Percentiles rank a stretch among this genome's conserved stretches.
These are phyloP conservation scores for Oryza meyeriana DNA, from an alignment of 176 grass and related monocot genomes.

Conservation along the genomic window DNA sequence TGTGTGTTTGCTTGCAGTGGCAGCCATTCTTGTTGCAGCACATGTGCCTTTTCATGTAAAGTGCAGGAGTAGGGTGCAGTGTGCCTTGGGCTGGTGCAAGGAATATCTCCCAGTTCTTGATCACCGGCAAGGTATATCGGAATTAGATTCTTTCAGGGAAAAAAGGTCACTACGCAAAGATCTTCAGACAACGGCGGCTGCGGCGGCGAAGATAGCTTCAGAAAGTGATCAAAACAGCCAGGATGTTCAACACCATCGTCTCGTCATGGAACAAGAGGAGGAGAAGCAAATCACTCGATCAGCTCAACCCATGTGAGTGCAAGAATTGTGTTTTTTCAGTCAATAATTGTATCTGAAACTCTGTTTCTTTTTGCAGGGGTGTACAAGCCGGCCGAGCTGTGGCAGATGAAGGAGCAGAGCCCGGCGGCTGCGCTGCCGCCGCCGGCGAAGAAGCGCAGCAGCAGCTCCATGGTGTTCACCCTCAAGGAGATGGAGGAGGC, in stretches of 20 bases:
- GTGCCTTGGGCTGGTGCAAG: slow-evolving; percentile 33
- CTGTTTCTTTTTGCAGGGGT: slow-evolving; percentile 52
- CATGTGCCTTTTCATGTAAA: slow-evolving; percentile 30
- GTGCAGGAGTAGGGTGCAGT: background rate
- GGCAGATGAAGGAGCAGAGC: slow-evolving; percentile 69
- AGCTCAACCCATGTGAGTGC: slow-evolving; percentile 82
- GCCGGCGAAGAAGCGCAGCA: slow-evolving; percentile 57
- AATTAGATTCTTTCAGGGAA: background rate
- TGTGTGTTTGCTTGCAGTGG: slow-evolving; percentile 40
- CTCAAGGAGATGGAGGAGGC: slow-evolving; percentile 98
- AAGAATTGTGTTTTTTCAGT: background rate
- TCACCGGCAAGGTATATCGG: slow-evolving; percentile 38
- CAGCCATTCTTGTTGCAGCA: slow-evolving; percentile 9
- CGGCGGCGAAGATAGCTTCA: background rate
- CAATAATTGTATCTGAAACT: background rate
- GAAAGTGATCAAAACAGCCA: background rate
- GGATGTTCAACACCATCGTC: slow-evolving; percentile 95
- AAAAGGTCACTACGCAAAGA: background rate
- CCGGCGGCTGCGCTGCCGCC: background rate
- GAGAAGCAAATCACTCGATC: slow-evolving; percentile 86
- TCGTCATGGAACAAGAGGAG: slow-evolving; percentile 93
- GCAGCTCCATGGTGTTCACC: slow-evolving; percentile 85
- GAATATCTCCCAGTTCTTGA: slow-evolving; percentile 41
- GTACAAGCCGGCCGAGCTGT: slow-evolving; percentile 83
- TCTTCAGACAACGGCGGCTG: background rate